A percentile compares a stretch with the other conserved stretches of the same genome.
Evolutionary conservation across 192 early-diverging fungal species (phyloP).

Genomic region (Entomortierella lignicola): DNA sequence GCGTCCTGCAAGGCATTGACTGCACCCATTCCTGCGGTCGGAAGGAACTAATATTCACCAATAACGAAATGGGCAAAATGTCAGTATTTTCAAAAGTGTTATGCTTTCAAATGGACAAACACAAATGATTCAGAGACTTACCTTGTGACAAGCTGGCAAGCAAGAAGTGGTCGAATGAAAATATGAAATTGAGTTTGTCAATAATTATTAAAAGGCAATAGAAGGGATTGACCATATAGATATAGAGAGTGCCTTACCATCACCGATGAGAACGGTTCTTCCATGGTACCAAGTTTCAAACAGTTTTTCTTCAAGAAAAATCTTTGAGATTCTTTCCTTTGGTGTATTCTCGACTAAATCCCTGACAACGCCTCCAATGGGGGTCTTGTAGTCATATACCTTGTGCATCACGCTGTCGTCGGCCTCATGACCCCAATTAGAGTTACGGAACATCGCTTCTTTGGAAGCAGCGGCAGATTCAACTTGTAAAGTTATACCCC

Average conservation of each 20-base stretch:
- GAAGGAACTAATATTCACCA: conserved; percentile 2
- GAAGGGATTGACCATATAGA: background rate
- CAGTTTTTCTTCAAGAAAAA: conserved; percentile 18
- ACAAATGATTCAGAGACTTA: background rate
- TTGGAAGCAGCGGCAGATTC: conserved; percentile 3
- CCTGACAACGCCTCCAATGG: conserved; percentile 4
- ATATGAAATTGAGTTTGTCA: no score
- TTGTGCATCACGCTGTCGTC: conserved; percentile 11
- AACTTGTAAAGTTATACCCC: conserved; percentile 7
- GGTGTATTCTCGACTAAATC: conserved; percentile 22
- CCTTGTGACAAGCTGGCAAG: background rate
- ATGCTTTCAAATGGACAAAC: no score
- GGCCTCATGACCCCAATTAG: conserved; percentile 21
- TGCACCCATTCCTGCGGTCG: conserved; percentile 11
- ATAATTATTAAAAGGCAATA: background rate
- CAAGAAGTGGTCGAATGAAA: background rate
- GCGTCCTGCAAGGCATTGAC: conserved; percentile 18
- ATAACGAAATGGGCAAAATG: background rate
- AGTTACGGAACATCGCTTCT: background rate
- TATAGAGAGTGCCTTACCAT: conserved; percentile 5
- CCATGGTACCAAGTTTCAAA: conserved; percentile 27
- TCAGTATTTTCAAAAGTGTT: no score
- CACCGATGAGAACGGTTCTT: conserved; percentile 26
- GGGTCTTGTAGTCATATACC: background rate
- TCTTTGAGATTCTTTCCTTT: background rate